A percentile compares a stretch with the other conserved stretches of the same genome.
These are phyloP conservation scores for Syzygium aqueum DNA, from an alignment of 345 rosid genomes.

Conservation along the genomic window DNA sequence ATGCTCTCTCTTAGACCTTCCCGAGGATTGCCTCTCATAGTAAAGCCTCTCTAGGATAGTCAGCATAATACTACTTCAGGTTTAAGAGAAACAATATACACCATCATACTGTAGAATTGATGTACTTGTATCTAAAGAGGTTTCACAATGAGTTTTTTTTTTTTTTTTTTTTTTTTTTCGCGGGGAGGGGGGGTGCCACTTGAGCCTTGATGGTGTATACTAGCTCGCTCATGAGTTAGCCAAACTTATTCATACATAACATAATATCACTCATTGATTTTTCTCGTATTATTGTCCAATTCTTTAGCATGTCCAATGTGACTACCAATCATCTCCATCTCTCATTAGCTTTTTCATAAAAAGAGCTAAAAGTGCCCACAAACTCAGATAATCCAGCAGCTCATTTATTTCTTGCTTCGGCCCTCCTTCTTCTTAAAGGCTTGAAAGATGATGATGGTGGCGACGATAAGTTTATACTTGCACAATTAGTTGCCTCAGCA, in stretches of 20 bases:
- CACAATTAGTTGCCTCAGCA: neutral
- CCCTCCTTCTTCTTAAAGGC: neutral
- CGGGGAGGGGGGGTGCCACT: neutral
- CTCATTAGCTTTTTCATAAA: neutral
- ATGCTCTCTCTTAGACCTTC: constrained; percentile 10
- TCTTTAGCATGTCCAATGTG: neutral
- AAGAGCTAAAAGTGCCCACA: neutral
- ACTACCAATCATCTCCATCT: neutral
- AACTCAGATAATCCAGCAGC: neutral
- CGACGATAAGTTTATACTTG: neutral
- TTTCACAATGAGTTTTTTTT: neutral
- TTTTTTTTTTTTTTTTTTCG: neutral
- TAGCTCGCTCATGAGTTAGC: neutral
- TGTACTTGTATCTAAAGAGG: neutral
- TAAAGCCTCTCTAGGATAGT: constrained; percentile 1
- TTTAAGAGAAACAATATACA: neutral
- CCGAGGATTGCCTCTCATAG: constrained; percentile 3
- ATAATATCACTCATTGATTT: neutral
- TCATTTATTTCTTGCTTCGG: neutral
- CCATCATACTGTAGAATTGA: neutral
- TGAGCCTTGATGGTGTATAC: neutral
- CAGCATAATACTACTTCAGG: neutral
- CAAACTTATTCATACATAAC: neutral
- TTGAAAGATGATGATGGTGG: neutral
- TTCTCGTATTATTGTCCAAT: neutral